Evolutionary conservation across 306 rosid genomes (phyloP).

Genomic region (Cyclanthera cordifolia): DNA sequence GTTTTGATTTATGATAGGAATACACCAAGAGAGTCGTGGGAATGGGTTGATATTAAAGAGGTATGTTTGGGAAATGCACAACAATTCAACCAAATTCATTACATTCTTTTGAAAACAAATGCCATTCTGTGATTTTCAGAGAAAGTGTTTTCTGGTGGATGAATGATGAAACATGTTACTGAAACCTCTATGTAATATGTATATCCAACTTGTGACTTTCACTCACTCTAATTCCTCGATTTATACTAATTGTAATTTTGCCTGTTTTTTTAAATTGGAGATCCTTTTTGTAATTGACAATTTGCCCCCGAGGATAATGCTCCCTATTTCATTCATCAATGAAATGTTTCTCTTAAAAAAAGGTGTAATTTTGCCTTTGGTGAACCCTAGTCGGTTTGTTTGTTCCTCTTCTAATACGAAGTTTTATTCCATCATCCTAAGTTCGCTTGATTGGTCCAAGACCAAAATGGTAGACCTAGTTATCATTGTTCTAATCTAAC

Average conservation of each 20-base stretch:
- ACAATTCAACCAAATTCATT: not conserved
- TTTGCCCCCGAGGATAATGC: too few species aligned
- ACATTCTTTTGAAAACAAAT: not conserved
- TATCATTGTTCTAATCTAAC: too few species aligned
- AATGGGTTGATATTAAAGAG: slow-evolving; percentile 51
- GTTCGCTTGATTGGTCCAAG: too few species aligned
- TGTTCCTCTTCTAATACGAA: not conserved
- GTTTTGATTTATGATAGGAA: slow-evolving; percentile 44
- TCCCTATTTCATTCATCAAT: not conserved
- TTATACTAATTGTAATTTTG: too few species aligned
- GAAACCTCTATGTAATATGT: not conserved
- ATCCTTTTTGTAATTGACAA: too few species aligned
- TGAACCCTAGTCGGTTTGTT: not conserved
- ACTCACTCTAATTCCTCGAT: not conserved
- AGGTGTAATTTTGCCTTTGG: not conserved
- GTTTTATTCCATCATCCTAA: not conserved
- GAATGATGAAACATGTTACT: slow-evolving; percentile 5
- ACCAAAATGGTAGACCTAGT: too few species aligned
- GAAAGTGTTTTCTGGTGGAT: not conserved
- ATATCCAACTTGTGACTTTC: not conserved
- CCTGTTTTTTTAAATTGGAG: too few species aligned
- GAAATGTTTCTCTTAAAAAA: too few species aligned
- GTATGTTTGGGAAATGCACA: slow-evolving; percentile 15
- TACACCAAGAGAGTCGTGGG: slow-evolving; percentile 43
- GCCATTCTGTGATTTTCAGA: not conserved